Evolutionary conservation across 2,329 filamentous ascomycete species (phyloP).

Genomic region (Diaporthe vexans): DNA sequence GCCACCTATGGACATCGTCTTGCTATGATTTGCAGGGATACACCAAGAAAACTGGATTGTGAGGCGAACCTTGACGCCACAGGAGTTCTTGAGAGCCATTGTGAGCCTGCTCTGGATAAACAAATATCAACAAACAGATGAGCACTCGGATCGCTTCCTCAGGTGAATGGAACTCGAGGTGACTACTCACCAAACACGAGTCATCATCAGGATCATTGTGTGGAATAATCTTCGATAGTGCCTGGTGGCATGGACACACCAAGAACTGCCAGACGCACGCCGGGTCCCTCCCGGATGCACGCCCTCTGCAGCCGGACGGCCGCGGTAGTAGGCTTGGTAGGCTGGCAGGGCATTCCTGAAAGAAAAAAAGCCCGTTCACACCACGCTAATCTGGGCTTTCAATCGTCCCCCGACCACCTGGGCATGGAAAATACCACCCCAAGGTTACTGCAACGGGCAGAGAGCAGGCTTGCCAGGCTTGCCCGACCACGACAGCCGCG

Average conservation of each 20-base stretch:
- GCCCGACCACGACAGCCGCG: neutral
- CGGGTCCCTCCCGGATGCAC: conserved; percentile 18
- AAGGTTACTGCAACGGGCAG: conserved; percentile 6
- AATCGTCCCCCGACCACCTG: too few relatives aligned
- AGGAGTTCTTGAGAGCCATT: neutral
- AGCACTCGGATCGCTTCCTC: neutral
- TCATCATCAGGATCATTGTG: neutral
- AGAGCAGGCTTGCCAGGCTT: too few relatives aligned
- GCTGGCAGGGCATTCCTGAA: too few relatives aligned
- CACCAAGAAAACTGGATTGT: neutral
- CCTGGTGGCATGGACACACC: neutral
- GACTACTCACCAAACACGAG: neutral
- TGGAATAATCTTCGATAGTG: neutral
- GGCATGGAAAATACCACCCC: neutral
- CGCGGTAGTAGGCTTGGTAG: neutral
- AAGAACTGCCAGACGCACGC: conserved; percentile 24
- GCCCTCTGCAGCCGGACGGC: conserved; percentile 18
- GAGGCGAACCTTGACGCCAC: neutral
- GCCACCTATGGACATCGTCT: neutral
- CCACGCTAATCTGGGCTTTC: neutral
- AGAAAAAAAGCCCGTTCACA: neutral
- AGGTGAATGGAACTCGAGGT: neutral
- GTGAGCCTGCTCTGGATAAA: neutral
- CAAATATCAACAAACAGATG: neutral
- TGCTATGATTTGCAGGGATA: neutral